Percentiles rank a stretch among this genome's conserved stretches.
Conservation (phyloP, 2,329 filamentous ascomycete genomes). For the Cladorrhinum sp. region DNA sequence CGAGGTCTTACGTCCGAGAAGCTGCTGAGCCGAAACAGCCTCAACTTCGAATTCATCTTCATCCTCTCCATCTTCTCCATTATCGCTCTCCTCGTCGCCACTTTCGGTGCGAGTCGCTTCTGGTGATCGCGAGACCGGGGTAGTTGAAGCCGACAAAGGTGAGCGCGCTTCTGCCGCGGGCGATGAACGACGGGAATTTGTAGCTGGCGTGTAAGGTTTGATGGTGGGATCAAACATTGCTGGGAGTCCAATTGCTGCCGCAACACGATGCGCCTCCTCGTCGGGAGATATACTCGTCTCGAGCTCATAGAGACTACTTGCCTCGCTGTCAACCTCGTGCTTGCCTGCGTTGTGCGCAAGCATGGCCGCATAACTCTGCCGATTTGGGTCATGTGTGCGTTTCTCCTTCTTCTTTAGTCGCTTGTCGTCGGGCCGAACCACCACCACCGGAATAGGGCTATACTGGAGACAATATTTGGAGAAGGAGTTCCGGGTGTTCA, state of each 20-base stretch:
- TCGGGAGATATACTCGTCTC: slow-evolving; percentile 55
- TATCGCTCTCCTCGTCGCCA: slow-evolving; percentile 45
- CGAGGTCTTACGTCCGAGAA: slow-evolving; percentile 41
- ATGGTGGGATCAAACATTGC: slow-evolving; percentile 63
- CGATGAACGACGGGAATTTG: slow-evolving; percentile 17
- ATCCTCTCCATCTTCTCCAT: slow-evolving; percentile 29
- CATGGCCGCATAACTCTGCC: slow-evolving; percentile 76
- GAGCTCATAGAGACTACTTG: slow-evolving; percentile 52
- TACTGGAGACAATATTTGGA: slow-evolving; percentile 95
- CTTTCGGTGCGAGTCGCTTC: slow-evolving; percentile 28
- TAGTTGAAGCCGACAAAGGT: slow-evolving; percentile 1
- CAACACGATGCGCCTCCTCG: slow-evolving; percentile 63
- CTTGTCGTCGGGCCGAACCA: slow-evolving; percentile 83
- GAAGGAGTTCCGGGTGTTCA: slow-evolving; percentile 76
- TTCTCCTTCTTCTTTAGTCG: slow-evolving; percentile 88
- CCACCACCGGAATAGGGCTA: slow-evolving; percentile 87
- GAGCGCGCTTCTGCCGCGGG: slow-evolving; percentile 13
- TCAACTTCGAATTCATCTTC: slow-evolving; percentile 44
- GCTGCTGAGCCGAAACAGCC: slow-evolving; percentile 38
- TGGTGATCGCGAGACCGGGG: slow-evolving; percentile 23
- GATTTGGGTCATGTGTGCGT: slow-evolving; percentile 69
- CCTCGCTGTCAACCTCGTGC: slow-evolving; percentile 57
- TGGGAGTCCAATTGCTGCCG: slow-evolving; percentile 60
- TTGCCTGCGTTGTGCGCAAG: slow-evolving; percentile 60
- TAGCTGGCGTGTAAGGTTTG: slow-evolving; percentile 46